Conservation (phyloP, 305 asterid genomes). For the Fraxinus greggii region DNA sequence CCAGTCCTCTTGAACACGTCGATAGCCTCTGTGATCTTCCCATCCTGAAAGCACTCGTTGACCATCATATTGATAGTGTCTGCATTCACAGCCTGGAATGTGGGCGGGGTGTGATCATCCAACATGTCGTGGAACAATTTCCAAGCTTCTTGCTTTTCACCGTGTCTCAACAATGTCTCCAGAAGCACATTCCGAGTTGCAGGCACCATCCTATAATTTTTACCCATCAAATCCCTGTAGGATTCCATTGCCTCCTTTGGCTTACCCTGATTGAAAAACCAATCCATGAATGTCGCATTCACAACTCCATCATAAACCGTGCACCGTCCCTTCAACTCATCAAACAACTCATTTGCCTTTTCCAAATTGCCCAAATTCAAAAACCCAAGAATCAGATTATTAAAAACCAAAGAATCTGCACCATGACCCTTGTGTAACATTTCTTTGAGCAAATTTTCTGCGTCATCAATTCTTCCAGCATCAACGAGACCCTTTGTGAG, state of each 20-base stretch:
- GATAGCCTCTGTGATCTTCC: conserved; percentile 65
- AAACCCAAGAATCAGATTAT: conserved; percentile 80
- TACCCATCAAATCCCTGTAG: conserved; percentile 62
- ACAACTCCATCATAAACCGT: conserved; percentile 83
- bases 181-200: conserved; percentile 74
- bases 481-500: conserved; percentile 78
- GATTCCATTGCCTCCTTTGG: conserved; percentile 88
- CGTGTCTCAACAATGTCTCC: conserved; percentile 72
- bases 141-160: conserved; percentile 77
- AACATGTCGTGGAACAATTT: conserved; percentile 75
- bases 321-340: conserved; percentile 85
- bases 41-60: conserved; percentile 72
- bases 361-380: conserved; percentile 64
- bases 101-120: conserved; percentile 91
- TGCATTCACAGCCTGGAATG: conserved; percentile 81
- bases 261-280: conserved; percentile 77
- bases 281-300: conserved; percentile 89
- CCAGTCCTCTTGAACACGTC: conserved; percentile 79
- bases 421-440: conserved; percentile 88
- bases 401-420: conserved; percentile 85
- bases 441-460: conserved; percentile 61
- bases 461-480: conserved; percentile 58
- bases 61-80: conserved; percentile 77
- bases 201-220: conserved; percentile 70
- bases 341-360: conserved; percentile 76